phyloP scores from a whole-genome alignment of 2,329 filamentous ascomycete species.

The Paraphaeosphaeria sporulosa region DNA sequence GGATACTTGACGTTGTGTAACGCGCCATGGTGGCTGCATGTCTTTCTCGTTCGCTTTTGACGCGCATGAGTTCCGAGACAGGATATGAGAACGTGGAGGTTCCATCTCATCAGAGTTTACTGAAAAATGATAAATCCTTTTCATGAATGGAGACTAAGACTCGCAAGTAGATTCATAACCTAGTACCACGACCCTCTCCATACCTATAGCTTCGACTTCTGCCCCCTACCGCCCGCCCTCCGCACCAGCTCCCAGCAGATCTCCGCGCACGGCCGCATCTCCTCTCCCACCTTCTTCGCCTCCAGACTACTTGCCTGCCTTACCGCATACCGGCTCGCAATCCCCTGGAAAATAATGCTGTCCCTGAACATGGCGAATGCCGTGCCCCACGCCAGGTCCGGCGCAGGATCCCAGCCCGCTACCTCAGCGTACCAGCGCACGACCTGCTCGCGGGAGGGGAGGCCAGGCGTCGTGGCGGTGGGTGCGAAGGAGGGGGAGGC shows the following conservation, averaged over 20 bases:
- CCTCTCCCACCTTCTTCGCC: conserved; percentile 73
- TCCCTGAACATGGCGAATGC: conserved; percentile 66
- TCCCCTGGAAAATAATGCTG: conserved; percentile 77
- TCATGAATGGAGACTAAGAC: not conserved
- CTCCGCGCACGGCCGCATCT: conserved; percentile 74
- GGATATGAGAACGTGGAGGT: no score
- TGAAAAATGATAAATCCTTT: no score
- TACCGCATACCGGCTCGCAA: conserved; percentile 80
- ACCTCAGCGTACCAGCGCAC: conserved; percentile 69
- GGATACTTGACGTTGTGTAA: no score
- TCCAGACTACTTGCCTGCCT: conserved; percentile 86
- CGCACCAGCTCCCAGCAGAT: conserved; percentile 48
- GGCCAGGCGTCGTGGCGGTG: conserved; percentile 56
- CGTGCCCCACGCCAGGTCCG: conserved; percentile 64
- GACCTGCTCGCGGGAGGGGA: conserved; percentile 64
- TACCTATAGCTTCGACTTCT: not conserved
- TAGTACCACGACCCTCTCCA: not conserved
- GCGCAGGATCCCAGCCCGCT: conserved; percentile 71
- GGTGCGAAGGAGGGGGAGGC: conserved; percentile 60
- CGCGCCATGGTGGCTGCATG: no score
- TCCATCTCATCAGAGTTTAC: no score
- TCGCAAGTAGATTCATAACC: not conserved
- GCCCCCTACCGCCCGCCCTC: conserved; percentile 18
- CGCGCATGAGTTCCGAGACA: no score
- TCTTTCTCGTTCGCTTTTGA: no score